phyloP scores from a whole-genome alignment of 306 rosid genomes.

The Bauhinia variegata region DNA sequence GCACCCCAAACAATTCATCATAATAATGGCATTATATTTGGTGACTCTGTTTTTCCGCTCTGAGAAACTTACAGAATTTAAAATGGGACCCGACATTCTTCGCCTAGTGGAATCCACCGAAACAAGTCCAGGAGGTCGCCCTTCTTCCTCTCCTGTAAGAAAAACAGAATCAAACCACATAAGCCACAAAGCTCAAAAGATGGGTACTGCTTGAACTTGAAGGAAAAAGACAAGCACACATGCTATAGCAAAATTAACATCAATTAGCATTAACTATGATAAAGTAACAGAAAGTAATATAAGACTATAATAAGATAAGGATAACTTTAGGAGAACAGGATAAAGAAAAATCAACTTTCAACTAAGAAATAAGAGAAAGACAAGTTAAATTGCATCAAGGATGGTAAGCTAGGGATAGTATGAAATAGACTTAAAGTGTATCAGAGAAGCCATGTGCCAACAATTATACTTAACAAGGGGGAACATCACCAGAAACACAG shows the following conservation, averaged over 20 bases:
- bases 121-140: constrained; percentile 66
- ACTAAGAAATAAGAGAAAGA: constrained; percentile 8
- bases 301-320: neutral
- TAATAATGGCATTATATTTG: constrained; percentile 39
- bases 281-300: neutral
- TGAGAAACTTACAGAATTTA: constrained; percentile 58
- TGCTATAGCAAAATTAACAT: constrained; percentile 23
- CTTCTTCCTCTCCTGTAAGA: constrained; percentile 70
- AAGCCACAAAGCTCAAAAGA: constrained; percentile 7
- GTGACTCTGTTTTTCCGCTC: constrained; percentile 51
- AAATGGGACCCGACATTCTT: constrained; percentile 68
- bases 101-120: constrained; percentile 76
- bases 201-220: constrained; percentile 13
- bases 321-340: constrained; percentile 3
- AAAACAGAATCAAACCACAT: constrained; percentile 22
- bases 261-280: neutral
- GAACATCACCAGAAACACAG: constrained; percentile 8
- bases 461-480: constrained; percentile 11
- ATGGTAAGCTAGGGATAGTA: constrained; percentile 9
- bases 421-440: constrained; percentile 3
- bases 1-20: constrained; percentile 44
- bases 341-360: constrained; percentile 17
- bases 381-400: constrained; percentile 19
- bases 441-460: constrained; percentile 11
- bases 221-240: neutral